These are phyloP conservation scores for Pistacia integerrima DNA, from an alignment of 345 rosid species.

Conservation along the genomic window DNA sequence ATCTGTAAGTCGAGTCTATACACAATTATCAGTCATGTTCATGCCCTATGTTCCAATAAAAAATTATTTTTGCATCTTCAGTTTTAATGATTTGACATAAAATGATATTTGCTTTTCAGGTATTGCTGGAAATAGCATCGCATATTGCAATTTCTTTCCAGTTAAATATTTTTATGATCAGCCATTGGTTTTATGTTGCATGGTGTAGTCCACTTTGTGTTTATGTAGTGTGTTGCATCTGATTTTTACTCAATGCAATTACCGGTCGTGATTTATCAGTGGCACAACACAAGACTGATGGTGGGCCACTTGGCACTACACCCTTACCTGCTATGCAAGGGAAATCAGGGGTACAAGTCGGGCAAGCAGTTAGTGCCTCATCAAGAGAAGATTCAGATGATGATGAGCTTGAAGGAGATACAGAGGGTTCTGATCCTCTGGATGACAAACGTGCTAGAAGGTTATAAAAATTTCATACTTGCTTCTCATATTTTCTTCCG, in stretches of 20 bases:
- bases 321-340: conserved; percentile 39
- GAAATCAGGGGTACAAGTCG: conserved; percentile 44
- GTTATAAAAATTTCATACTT: conserved; percentile 29
- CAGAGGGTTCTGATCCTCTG: conserved; percentile 56
- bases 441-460: conserved; percentile 75
- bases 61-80: conserved; percentile 1
- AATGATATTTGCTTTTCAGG: background rate
- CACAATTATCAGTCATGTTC: background rate
- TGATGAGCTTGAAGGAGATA: conserved; percentile 89
- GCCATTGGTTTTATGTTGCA: conserved; percentile 8
- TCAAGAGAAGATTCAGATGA: conserved; percentile 90
- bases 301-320: conserved; percentile 35
- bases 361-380: conserved; percentile 89
- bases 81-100: background rate
- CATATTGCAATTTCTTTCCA: background rate
- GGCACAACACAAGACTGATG: conserved; percentile 41
- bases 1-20: background rate
- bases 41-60: background rate
- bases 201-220: conserved; percentile 1
- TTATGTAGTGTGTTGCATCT: conserved; percentile 8
- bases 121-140: conserved; percentile 13
- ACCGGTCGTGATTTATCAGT: conserved; percentile 30
- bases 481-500: background rate
- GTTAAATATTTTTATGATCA: background rate
- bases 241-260: conserved; percentile 38